Base-by-base conservation (phyloP, 306 rosid genomes). In the Gastrolobium villosum region DNA sequence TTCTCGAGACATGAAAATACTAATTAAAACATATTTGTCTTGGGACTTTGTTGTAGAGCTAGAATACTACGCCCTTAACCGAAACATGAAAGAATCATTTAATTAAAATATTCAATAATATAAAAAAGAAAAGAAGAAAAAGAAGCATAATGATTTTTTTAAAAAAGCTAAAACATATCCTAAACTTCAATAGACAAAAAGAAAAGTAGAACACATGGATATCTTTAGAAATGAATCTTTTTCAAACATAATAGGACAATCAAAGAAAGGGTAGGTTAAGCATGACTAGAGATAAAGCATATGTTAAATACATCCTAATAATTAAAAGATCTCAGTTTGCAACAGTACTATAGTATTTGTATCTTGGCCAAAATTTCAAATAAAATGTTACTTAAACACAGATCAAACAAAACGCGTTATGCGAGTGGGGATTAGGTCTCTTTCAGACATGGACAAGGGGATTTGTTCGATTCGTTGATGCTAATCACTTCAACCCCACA, bases 401-500 rank as follows among this genome's bases (percentile, higher is more conserved):
- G 32, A 78, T 48, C 4, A 65, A 40, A 65, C 4, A 66, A 50
- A 77, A 59, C 41, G 62, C 14, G 40, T 41, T 10, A 73, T 67
- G 13, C 57, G 41, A 74, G 43, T 81, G 3, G 70, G 9, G 7
- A 66, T 37, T 62, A 59, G 30, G 67, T 66, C 55, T 45, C 68
- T 83, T 78, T 73, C 69, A 0, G 20, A 72, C 7, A 34, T 26
- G 30, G 74, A 84, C 73, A 77, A 60, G 30, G 36, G 61, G 76
- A 71, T 50, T 66, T 72, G 74, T 73, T 72, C 65, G 74, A 70
- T 36, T 66, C 15, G 6, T 78, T 28, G 45, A 49, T 43, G 28
- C 6, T 54, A 40, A 34, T 75, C 14, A 56, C 57, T 65, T 64
- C 61, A 76, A 59, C 74, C 85, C 83, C 85, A 84, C 86, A 77